These are phyloP conservation scores for Amanita pseudoporphyria DNA, from an alignment of 768 basidiomycete species.

Conservation along the genomic window DNA sequence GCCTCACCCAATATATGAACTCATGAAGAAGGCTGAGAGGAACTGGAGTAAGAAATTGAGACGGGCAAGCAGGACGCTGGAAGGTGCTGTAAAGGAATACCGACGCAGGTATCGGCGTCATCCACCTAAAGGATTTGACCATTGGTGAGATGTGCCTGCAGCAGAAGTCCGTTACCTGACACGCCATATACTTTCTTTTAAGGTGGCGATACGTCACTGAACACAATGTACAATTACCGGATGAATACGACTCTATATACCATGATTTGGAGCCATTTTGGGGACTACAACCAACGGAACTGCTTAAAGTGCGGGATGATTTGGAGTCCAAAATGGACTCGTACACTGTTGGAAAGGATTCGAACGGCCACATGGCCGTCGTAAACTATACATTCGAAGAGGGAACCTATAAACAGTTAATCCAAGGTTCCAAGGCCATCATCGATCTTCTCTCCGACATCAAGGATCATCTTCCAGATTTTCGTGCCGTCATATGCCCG, in stretches of 20 bases:
- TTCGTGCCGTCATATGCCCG: conserved; percentile 36
- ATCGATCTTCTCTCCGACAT: conserved; percentile 29
- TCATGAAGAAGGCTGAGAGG: conserved; percentile 63
- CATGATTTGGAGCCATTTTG: conserved; percentile 81
- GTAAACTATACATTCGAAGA: conserved; percentile 25
- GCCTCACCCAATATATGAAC: conserved; percentile 66
- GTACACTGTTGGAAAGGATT: conserved; percentile 30
- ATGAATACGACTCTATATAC: conserved; percentile 75
- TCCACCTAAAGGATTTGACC: conserved; percentile 83
- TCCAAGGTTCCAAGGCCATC: conserved; percentile 19
- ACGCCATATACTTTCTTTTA: background rate
- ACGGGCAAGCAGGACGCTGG: conserved; percentile 66
- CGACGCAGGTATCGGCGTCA: conserved; percentile 59
- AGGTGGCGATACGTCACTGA: conserved; percentile 53
- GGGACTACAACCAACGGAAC: conserved; percentile 41
- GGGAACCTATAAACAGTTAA: conserved; percentile 27
- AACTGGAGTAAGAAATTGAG: conserved; percentile 49
- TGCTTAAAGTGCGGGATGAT: conserved; percentile 25
- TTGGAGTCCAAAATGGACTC: conserved; percentile 29
- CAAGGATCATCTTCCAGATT: conserved; percentile 31
- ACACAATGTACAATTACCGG: conserved; percentile 67
- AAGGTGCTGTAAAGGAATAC: conserved; percentile 72
- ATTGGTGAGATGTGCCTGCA: conserved; percentile 48
- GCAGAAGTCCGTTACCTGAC: background rate
- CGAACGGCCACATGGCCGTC: conserved; percentile 16